phyloP scores from a whole-genome alignment of 768 basidiomycete genomes.

The Lenzites betulinus region DNA sequence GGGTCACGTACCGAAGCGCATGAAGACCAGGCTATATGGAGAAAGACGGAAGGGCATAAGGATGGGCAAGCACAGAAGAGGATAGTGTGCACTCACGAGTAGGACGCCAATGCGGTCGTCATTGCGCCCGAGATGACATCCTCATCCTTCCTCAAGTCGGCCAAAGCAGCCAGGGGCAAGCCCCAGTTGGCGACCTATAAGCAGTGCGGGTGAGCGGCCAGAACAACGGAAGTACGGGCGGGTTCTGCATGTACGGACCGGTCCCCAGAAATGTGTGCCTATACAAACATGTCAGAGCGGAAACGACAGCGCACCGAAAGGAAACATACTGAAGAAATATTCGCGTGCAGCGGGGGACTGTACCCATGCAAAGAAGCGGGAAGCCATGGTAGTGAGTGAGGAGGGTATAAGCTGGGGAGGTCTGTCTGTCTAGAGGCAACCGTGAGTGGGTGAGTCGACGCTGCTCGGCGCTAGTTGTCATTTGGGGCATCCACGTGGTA shows the following conservation, averaged over 20 bases:
- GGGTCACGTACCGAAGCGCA: conserved; percentile 76
- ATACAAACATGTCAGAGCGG: conserved; percentile 25
- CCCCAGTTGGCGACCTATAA: conserved; percentile 96
- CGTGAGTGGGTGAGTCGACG: not conserved
- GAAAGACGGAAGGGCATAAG: not conserved
- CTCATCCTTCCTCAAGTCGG: conserved; percentile 92
- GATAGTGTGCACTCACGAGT: conserved; percentile 77
- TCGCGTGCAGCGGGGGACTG: conserved; percentile 89
- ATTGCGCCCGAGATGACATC: conserved; percentile 96
- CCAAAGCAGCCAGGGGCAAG: conserved; percentile 88
- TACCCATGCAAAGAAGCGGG: conserved; percentile 85
- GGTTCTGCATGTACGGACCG: conserved; percentile 58
- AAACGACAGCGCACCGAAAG: not conserved
- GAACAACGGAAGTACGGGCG: not conserved
- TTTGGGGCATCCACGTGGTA: not conserved
- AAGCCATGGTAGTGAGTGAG: conserved; percentile 57
- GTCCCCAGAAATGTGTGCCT: conserved; percentile 99
- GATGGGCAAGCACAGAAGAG: not conserved
- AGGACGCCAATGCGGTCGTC: conserved; percentile 86
- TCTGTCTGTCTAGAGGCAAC: not conserved
- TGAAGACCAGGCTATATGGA: conserved; percentile 69
- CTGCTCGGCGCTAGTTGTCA: not conserved
- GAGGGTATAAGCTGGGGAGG: conserved; percentile 1
- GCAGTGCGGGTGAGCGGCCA: conserved; percentile 10
- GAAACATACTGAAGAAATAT: conserved; percentile 89